Conservation (phyloP, 257 asterid species). For the Handroanthus guayacan region DNA sequence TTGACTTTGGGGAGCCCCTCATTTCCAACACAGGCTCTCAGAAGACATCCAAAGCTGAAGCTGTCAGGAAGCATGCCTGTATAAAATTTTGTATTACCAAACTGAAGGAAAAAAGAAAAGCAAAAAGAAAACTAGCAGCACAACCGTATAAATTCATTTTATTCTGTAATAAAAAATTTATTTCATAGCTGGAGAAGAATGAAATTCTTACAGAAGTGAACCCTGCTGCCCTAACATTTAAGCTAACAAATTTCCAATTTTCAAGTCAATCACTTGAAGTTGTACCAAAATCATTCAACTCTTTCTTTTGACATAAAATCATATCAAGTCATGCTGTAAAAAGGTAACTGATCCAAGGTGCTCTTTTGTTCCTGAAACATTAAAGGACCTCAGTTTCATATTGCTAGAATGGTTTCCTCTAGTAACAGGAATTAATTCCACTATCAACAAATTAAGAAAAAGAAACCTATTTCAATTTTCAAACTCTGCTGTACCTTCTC, state of each 20-base stretch:
- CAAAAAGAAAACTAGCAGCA: slow-evolving; percentile 6
- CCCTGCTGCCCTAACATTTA: no score
- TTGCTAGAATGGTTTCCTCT: neutral
- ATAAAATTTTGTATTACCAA: slow-evolving; percentile 19
- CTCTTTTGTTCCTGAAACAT: neutral
- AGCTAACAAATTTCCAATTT: neutral
- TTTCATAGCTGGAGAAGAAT: neutral
- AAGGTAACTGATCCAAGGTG: neutral
- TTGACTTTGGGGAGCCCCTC: slow-evolving; percentile 41
- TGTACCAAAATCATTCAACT: neutral
- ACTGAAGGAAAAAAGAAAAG: neutral
- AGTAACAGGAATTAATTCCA: slow-evolving; percentile 9
- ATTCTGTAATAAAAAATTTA: neutral
- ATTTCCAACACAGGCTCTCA: slow-evolving; percentile 47
- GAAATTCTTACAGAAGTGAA: neutral
- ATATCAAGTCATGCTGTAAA: neutral
- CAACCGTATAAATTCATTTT: neutral
- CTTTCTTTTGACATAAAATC: neutral
- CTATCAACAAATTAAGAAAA: slow-evolving; percentile 15
- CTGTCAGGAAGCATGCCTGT: slow-evolving; percentile 56
- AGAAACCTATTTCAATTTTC: slow-evolving; percentile 1
- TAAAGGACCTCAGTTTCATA: slow-evolving; percentile 14
- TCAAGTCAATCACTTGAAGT: neutral
- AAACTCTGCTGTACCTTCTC: slow-evolving; percentile 46
- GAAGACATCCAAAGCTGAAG: slow-evolving; percentile 65